Evolutionary conservation across 1,284 basidiomycete species (phyloP).

Genomic region (Ceraceosorus bombacis): DNA sequence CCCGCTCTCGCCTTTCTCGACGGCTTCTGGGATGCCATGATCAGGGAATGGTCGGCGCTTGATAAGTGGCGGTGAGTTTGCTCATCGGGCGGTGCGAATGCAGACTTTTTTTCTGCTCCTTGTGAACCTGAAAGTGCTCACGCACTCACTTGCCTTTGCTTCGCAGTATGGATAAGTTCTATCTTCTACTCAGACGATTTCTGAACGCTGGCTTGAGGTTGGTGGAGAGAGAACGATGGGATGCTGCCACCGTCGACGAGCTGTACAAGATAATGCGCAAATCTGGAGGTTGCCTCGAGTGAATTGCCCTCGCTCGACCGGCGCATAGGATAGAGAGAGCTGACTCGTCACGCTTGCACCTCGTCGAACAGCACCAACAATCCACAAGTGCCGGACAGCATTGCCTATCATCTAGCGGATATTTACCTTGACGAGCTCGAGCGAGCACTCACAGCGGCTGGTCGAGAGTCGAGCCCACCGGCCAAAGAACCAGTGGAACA

Average conservation of each 20-base stretch:
- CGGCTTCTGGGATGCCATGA: conserved; percentile 82
- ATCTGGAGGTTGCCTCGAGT: conserved; percentile 16
- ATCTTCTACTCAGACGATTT: conserved; percentile 83
- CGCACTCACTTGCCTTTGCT: conserved; percentile 1
- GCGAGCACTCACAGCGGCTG: conserved; percentile 53
- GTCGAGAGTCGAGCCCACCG: not conserved
- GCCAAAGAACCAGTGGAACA: not conserved
- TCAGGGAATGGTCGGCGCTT: conserved; percentile 84
- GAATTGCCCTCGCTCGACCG: not conserved
- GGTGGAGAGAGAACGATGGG: conserved; percentile 66
- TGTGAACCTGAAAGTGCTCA: not conserved
- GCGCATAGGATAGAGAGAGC: no score
- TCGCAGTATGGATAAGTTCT: conserved; percentile 70
- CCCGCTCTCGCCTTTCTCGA: conserved; percentile 62
- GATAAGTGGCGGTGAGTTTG: conserved; percentile 69
- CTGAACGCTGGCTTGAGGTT: conserved; percentile 76
- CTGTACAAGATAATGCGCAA: conserved; percentile 14
- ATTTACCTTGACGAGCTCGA: conserved; percentile 86
- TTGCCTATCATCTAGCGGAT: conserved; percentile 68
- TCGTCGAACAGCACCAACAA: conserved; percentile 51
- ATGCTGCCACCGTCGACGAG: conserved; percentile 52
- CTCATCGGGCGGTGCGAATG: not conserved
- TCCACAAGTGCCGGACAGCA: conserved; percentile 64
- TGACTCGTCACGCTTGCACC: not conserved
- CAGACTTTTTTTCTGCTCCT: not conserved